Conservation (phyloP, 371 early-diverging fungal genomes). For the Phascolomyces articulosus region DNA sequence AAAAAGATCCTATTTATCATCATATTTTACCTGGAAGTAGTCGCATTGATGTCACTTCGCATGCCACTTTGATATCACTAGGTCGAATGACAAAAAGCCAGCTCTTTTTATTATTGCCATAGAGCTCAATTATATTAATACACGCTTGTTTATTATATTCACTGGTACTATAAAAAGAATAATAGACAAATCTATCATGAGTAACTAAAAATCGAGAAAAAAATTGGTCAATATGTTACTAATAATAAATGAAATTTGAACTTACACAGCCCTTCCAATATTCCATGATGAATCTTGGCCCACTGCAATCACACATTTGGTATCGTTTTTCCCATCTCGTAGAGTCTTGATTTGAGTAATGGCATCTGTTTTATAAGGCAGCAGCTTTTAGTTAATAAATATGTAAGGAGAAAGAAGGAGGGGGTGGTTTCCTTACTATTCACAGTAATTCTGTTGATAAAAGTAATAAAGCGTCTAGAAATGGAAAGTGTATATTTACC, state of each 20-base stretch:
- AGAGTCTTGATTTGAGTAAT: not conserved
- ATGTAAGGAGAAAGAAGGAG: too few species aligned
- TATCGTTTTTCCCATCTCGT: not conserved
- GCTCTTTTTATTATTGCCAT: not conserved
- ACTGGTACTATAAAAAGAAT: not conserved
- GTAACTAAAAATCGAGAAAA: too few species aligned
- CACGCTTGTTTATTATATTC: not conserved
- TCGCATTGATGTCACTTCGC: not conserved
- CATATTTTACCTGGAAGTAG: not conserved
- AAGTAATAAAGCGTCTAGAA: too few species aligned
- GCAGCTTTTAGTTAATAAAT: too few species aligned
- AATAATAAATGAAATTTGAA: not conserved
- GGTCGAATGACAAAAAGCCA: not conserved
- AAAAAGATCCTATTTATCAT: not conserved
- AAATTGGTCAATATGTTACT: not conserved
- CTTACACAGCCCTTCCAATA: slow-evolving; percentile 1
- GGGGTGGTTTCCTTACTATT: too few species aligned
- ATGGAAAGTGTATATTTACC: not conserved
- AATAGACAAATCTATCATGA: not conserved
- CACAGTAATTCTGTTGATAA: too few species aligned
- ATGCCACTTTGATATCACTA: not conserved
- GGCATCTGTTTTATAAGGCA: not conserved
- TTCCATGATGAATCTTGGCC: not conserved
- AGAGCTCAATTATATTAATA: not conserved
- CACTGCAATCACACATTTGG: not conserved